phyloP scores from a whole-genome alignment of 1,284 basidiomycete genomes.

The Ustilago hordei region DNA sequence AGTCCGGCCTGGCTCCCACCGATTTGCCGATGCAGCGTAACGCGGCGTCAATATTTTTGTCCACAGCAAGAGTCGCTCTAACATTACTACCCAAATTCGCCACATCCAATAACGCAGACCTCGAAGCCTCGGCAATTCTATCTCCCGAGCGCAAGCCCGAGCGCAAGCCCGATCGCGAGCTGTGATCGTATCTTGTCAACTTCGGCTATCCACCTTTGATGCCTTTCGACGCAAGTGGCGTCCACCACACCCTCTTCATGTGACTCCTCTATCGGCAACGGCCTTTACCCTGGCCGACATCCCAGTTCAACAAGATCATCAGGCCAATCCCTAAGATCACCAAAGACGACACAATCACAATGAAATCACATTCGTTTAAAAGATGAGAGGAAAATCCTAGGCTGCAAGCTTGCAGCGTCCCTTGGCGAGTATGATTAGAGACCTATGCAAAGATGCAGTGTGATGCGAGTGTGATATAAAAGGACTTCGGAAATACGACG shows the following conservation, averaged over 20 bases:
- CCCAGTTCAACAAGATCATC: neutral
- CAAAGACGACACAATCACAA: neutral
- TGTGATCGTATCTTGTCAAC: neutral
- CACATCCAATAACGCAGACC: slow-evolving; percentile 7
- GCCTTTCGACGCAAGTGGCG: neutral
- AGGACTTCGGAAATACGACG: neutral
- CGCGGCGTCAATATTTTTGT: neutral
- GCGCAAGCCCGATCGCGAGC: neutral
- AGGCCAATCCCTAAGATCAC: neutral
- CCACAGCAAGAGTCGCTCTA: neutral
- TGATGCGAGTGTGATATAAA: slow-evolving; percentile 31
- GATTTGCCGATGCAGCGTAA: slow-evolving; percentile 2
- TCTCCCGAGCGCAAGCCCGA: neutral
- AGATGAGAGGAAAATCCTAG: slow-evolving; percentile 12
- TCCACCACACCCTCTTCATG: neutral
- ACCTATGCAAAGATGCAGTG: slow-evolving; percentile 34
- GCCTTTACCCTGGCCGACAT: neutral
- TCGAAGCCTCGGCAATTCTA: neutral
- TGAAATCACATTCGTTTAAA: neutral
- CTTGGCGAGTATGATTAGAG: slow-evolving; percentile 45
- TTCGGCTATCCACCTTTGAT: neutral
- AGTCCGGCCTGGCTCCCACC: slow-evolving; percentile 7
- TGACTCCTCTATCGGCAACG: neutral
- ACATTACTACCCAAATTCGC: neutral
- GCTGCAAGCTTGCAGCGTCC: slow-evolving; percentile 41